A percentile compares a stretch with the other conserved stretches of the same genome.
These are phyloP conservation scores for Triangularia setosa DNA, from an alignment of 2,329 filamentous ascomycete genomes.

Conservation along the genomic window DNA sequence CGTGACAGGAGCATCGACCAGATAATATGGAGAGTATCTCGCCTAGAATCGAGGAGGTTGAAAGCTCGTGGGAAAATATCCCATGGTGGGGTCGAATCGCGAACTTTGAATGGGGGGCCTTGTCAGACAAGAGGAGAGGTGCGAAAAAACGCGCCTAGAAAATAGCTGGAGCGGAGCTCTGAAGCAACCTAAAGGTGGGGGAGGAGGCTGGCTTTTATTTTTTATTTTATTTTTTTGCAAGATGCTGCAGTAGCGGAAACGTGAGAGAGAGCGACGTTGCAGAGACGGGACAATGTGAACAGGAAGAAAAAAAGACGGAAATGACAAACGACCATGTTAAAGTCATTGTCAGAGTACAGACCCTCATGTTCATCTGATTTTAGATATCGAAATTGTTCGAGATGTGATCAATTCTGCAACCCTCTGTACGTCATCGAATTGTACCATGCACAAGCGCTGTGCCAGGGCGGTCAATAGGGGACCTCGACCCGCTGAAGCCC, in stretches of 20 bases:
- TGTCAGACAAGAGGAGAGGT: background rate
- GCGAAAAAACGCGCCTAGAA: constrained; percentile 14
- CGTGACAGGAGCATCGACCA: too few relatives aligned
- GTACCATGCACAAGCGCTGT: constrained; percentile 7
- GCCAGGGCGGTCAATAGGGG: constrained; percentile 12
- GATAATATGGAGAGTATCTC: too few relatives aligned
- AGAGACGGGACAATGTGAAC: too few relatives aligned
- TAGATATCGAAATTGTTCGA: background rate
- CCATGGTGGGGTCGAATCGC: background rate
- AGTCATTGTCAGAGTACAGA: background rate
- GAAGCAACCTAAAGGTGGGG: constrained; percentile 1
- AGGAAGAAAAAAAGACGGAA: background rate
- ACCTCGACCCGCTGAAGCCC: constrained; percentile 9
- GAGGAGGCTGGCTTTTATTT: constrained; percentile 14
- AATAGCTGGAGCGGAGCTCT: constrained; percentile 5
- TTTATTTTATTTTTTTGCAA: too few relatives aligned
- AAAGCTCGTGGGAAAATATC: background rate
- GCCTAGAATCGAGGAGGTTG: background rate
- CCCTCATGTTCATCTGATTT: background rate
- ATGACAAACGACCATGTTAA: background rate
- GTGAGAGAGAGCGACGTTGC: background rate
- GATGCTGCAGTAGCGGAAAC: background rate
- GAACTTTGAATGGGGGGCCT: background rate
- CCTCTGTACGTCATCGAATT: constrained; percentile 15
- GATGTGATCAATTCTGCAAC: background rate